Conservation (phyloP, 192 early-diverging fungal genomes). For the Coemansia sp. region DNA sequence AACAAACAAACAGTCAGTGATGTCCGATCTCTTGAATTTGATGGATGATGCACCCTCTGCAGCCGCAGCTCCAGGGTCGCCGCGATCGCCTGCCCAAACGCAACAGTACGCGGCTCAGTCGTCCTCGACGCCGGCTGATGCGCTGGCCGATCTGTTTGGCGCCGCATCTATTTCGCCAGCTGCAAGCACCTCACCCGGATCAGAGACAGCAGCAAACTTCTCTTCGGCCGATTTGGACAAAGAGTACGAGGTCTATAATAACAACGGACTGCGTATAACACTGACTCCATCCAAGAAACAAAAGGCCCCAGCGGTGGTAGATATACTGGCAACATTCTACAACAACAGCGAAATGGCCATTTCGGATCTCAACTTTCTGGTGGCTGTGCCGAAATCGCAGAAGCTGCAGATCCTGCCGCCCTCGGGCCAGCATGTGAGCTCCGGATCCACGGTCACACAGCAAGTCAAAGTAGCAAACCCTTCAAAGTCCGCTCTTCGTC, state of each 20-base stretch:
- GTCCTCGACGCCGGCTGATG: conserved; percentile 47
- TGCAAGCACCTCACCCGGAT: conserved; percentile 14
- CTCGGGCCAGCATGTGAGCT: conserved; percentile 63
- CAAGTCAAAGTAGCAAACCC: conserved; percentile 87
- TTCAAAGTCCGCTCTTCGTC: conserved; percentile 55
- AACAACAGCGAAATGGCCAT: conserved; percentile 63
- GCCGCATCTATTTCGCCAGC: conserved; percentile 53
- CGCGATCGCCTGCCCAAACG: conserved; percentile 23
- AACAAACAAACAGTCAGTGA: conserved; percentile 29
- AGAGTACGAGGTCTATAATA: conserved; percentile 68
- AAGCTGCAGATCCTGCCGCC: conserved; percentile 85
- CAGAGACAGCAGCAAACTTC: conserved; percentile 21
- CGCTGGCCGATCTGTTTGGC: conserved; percentile 80
- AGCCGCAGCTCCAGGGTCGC: conserved; percentile 26
- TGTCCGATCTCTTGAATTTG: conserved; percentile 66
- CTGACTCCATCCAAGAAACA: conserved; percentile 73
- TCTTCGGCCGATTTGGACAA: conserved; percentile 25
- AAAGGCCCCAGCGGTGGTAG: conserved; percentile 60
- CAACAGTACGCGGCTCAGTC: conserved; percentile 17
- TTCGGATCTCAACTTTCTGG: conserved; percentile 75
- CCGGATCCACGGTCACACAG: conserved; percentile 71
- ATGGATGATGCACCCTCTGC: conserved; percentile 57
- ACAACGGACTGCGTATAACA: conserved; percentile 75
- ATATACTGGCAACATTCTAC: conserved; percentile 68
- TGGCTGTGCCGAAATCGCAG: conserved; percentile 92